Evolutionary conservation across 805 yeast genomes (phyloP).

Genomic region (Kodamaea nitidulidarum): DNA sequence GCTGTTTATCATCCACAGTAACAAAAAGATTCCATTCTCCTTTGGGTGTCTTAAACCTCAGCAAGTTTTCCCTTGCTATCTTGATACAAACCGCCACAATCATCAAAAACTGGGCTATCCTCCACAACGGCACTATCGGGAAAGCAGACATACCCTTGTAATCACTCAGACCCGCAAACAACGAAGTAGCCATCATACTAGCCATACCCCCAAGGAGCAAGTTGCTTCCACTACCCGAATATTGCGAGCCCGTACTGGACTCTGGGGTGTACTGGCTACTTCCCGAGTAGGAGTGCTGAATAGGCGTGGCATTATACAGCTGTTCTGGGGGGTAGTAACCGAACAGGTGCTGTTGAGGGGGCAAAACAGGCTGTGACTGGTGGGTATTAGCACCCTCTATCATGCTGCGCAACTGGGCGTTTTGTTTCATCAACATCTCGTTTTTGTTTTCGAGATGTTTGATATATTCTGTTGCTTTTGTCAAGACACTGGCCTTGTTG

Average conservation of each 20-base stretch:
- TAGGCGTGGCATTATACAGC: slow-evolving; percentile 18
- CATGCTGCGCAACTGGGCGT: slow-evolving; percentile 36
- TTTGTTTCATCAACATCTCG: slow-evolving; percentile 45
- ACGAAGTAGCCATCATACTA: slow-evolving; percentile 58
- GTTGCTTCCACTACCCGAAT: neutral
- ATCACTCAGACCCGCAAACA: slow-evolving; percentile 41
- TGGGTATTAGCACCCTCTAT: slow-evolving; percentile 29
- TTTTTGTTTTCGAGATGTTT: slow-evolving; percentile 66
- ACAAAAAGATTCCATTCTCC: neutral
- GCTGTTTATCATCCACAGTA: neutral
- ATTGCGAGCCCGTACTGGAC: slow-evolving; percentile 25
- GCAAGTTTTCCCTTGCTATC: neutral
- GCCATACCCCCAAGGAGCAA: slow-evolving; percentile 62
- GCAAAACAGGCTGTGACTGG: slow-evolving; percentile 13
- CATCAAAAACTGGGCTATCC: slow-evolving; percentile 9
- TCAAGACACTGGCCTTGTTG: slow-evolving; percentile 71
- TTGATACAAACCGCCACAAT: neutral
- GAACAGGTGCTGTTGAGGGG: slow-evolving; percentile 12
- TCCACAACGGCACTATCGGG: slow-evolving; percentile 28
- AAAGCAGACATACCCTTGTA: slow-evolving; percentile 46
- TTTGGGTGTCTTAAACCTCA: neutral
- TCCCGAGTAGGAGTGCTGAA: slow-evolving; percentile 13
- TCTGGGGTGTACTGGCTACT: slow-evolving; percentile 14
- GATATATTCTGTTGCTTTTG: slow-evolving; percentile 76
- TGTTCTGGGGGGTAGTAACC: slow-evolving; percentile 20